Evolutionary conservation across 345 rosid genomes (phyloP), one percentile per base, ranked within the genome.

Genomic region (Mangifera indica): DNA sequence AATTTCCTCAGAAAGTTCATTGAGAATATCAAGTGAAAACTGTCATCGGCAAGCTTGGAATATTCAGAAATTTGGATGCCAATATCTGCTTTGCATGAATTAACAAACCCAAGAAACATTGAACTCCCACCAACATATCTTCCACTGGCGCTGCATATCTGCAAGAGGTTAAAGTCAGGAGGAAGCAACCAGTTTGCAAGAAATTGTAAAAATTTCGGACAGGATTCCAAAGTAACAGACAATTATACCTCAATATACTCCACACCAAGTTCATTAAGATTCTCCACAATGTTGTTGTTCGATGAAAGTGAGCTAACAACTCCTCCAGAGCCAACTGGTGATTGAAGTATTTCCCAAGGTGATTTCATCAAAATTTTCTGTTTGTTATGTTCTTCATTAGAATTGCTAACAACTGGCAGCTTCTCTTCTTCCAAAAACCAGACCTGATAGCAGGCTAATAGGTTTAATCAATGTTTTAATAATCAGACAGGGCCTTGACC

Each of bases 291-390:
- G 55, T 71, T 77, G 48, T 79, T 76, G n/a, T n/a, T n/a, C 44
- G 89, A 86, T 70, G 91, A 82, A 79, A 93, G 87, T 68, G 81
- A 48, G 81, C 81, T 87, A 65, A 90, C 72, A 66, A 85, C 74
- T 21, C 96, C 96, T 18, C 93, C 94, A 67, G 94, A 87, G 68
- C 96, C 96, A 74, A 93, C 82, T 0, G 98, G 96, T 26, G 91
- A 78, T 76, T 87, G 87, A 56, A 93, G 82, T 62, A 93, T 86
- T 75, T 91, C 90, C 97, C 97, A 93, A 61, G 96, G 97, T 49
- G 98, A 89, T 82, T 89, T 88, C 97, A 93, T 91, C 83, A 93
- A 79, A 74, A 93, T 93, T 86, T 86, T 88, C 67, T 77, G 82
- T 72, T 70, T 81, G 74, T 76, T 82, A 29, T 78, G 76, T 78